Conservation (phyloP, 202 grass and related monocot species). For the Thinopyrum obtusiflorum region DNA sequence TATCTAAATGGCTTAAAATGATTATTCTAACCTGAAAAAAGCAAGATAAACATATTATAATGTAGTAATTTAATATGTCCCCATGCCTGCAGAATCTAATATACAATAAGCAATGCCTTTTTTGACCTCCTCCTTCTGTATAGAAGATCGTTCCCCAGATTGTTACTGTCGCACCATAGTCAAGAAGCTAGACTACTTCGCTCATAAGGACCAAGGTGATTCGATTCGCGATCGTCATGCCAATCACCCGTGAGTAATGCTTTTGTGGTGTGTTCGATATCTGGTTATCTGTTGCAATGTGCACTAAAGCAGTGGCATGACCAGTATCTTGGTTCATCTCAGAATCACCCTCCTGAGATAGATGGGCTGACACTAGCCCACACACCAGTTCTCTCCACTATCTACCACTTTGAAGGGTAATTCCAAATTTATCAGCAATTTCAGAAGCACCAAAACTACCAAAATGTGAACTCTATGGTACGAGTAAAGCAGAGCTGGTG, state of each 20-base stretch:
- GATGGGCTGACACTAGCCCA: conserved; percentile 78
- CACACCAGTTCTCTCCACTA: conserved; percentile 93
- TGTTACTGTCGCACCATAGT: not conserved
- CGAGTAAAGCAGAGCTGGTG: conserved; percentile 40
- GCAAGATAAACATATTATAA: too few species aligned
- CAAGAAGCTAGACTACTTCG: conserved; percentile 83
- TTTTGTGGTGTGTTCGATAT: conserved; percentile 71
- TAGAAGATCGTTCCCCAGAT: too few species aligned
- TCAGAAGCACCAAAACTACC: too few species aligned
- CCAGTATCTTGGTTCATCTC: conserved; percentile 73
- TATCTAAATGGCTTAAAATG: too few species aligned
- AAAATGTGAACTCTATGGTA: too few species aligned
- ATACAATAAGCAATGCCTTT: too few species aligned
- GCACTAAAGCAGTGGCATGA: conserved; percentile 35
- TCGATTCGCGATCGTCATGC: conserved; percentile 82
- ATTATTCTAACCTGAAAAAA: too few species aligned
- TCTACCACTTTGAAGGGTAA: conserved; percentile 53
- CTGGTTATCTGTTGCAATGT: conserved; percentile 34
- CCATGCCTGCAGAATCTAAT: too few species aligned
- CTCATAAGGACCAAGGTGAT: conserved; percentile 86
- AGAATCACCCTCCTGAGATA: conserved; percentile 37
- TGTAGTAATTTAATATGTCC: too few species aligned
- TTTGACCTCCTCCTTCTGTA: too few species aligned
- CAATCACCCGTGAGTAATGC: conserved; percentile 68
- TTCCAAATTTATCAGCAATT: not conserved